Base-by-base conservation (phyloP, 805 yeast genomes). In the Monosporozyma servazzii region DNA sequence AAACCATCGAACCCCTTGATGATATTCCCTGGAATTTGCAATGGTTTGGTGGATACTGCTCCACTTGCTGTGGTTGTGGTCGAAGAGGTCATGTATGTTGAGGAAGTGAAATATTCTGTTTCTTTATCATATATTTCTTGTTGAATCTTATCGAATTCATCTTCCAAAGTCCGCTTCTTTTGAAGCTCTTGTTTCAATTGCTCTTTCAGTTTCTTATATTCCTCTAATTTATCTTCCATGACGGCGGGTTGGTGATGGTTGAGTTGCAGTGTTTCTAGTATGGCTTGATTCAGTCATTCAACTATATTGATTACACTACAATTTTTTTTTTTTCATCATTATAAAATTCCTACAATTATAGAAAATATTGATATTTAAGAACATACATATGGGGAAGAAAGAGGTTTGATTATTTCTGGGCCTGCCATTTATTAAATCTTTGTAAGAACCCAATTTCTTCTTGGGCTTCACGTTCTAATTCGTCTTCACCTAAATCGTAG, bases 1-100 rank as follows among this genome's bases (percentile, higher is more conserved):
- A 86, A 85, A 58, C 80, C 84, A 47, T 90, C 96, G 60, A 89
- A 90, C 1, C 98, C 98, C 56, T 85, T 84, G n/a, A 88, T 85
- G 27, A 91, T 84, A 65, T 88, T 90, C 0, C 96, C 70, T 13
- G 57, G 53, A 27, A 51, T 43, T 18, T 48, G 48, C 15, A 44
- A 30, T 25, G 49, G 52, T 47, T 51, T 51, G 18, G 33, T 30
- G 5, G 31, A 25, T 6, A 25, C 25, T 15, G 41, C 30, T 23
- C 37, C 27, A 41, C 41, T n/a, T 15, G 47, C 42, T 10, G 31
- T 23, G 13, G 42, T 31, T 1, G 44, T 41, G 5, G 44, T 41
- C 3, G 37, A 29, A 29, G 36, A 17, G n/a, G 50, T 48, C n/a
- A 44, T 42, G 39, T 29, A 47, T 90, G 29, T 74, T 67, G 29